Base-by-base conservation (phyloP, 225 moss, liverwort and hornwort species). In the Pleurozium schreberi region DNA sequence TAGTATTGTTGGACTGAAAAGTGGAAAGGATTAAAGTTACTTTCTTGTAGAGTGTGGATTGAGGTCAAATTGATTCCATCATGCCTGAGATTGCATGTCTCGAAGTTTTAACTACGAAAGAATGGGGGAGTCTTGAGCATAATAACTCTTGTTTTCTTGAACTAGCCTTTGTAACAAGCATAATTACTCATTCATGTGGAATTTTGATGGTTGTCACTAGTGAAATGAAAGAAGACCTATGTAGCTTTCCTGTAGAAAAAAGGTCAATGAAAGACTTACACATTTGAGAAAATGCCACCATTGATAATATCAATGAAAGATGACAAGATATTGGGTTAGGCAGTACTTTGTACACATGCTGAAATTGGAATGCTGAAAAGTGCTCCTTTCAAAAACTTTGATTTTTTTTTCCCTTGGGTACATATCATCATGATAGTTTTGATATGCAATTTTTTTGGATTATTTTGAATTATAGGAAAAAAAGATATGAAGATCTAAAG, bases 311-410 rank as follows among this genome's bases (percentile, higher is more conserved):
- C 47, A 19, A 18, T 74, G 18, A 47, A 47, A 74, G 17, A 7
- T 49, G 18, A n/a, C n/a, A n/a, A n/a, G n/a, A n/a, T n/a, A n/a
- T 33, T 75, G 0, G 0, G 11, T 49, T 31, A 75, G 1, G 73
- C 1, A 0, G 5, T 14, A 42, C 26, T 73, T 70, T 73, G 33
- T 34, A 50, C 33, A 75, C 12, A 12, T 20, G 19, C 1, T 75
- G 19, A 75, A 75, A 75, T 49, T 0, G 13, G 3, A 73, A 28
- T 45, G 6, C 43, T 45, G 16, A 43, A 71, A 33, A 28, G 19
- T 49, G 4, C 33, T 75, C 19, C n/a, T n/a, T n/a, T n/a, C 2
- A 33, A 33, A 47, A 49, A 19, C 7, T 31, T 2, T 74, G 7
- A 19, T 20, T 10, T 75, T 75, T 75, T 75, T 47, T 75, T 12